phyloP scores from a whole-genome alignment of 306 rosid species.

The Dryas alaskensis region DNA sequence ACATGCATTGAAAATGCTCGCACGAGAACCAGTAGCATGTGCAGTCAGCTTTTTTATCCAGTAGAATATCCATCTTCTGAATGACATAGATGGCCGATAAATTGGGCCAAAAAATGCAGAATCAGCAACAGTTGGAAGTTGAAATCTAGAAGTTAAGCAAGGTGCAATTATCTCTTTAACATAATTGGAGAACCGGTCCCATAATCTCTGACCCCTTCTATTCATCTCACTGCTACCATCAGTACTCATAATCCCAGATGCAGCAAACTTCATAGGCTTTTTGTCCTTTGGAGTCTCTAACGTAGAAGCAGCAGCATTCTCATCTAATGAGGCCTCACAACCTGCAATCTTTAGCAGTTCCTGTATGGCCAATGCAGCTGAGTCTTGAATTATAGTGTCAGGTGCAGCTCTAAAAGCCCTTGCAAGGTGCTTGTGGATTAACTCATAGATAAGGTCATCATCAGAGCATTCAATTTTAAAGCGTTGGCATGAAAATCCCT shows the following conservation, averaged over 20 bases:
- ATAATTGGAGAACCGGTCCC: constrained; percentile 91
- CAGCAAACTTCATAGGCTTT: constrained; percentile 27
- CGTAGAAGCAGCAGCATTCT: constrained; percentile 54
- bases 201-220: constrained; percentile 84
- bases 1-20: constrained; percentile 85
- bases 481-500: constrained; percentile 67
- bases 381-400: constrained; percentile 89
- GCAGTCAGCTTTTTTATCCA: constrained; percentile 81
- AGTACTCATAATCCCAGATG: constrained; percentile 34
- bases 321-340: constrained; percentile 86
- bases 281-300: constrained; percentile 42
- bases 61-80: constrained; percentile 82
- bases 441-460: constrained; percentile 91
- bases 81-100: constrained; percentile 74
- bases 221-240: constrained; percentile 46
- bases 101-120: constrained; percentile 63
- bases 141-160: constrained; percentile 89
- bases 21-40: constrained; percentile 92
- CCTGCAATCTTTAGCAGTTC: constrained; percentile 96
- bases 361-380: constrained; percentile 97
- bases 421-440: constrained; percentile 91
- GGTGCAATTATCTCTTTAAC: constrained; percentile 98
- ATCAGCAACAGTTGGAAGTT: constrained; percentile 72
- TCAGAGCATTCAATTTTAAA: constrained; percentile 95
- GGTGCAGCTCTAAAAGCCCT: constrained; percentile 97